Base-by-base conservation (phyloP, 495 filamentous ascomycete genomes). In the Aspergillus indologenus region DNA sequence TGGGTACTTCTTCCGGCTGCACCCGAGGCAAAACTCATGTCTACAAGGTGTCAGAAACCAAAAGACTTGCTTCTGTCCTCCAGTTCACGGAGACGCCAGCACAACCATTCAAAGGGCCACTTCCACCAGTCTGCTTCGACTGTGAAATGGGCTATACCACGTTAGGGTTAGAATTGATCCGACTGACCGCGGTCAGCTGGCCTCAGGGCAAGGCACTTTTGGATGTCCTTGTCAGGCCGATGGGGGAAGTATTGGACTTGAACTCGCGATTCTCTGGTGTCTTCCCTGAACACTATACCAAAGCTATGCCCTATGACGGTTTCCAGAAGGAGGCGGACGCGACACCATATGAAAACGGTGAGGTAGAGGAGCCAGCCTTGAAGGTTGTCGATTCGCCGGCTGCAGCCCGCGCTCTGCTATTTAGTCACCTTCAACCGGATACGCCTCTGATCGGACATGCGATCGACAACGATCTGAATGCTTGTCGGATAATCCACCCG, bases 121-220 rank as follows among this genome's bases (percentile, higher is more conserved):
- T 66, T 53, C 70, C 58, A 45, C 84, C 85, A 3, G 83, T 98
- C 15, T 87, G 84, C 64, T 87, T 99, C 62, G 94, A 99, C 70
- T 96, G 95, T 67, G 94, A 99, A 66, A 99, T 99, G 94, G 89
- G 90, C 9, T 99, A 94, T 68, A 98, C 94, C 0, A 87, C 87
- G 1, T 62, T 86, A 40, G 94, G 94, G 0, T 68, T 97, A 56
- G 94, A 99, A 67, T 78, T 99, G 15, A 85, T 98, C 47, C 89
- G 94, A 18, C 68, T 99, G 20, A 96, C 94, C 0, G 91, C 88
- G 9, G 84, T 89, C 29, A 85, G 88, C 58, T 99, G 93, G 90
- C 94, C 93, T 1, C 74, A 79, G 31, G 89, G 91, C 20, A 79
- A 84, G 56, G 79, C 80, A 49, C 68, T 97, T 7, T 73, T 96